Evolutionary conservation across 2,329 filamentous ascomycete species (phyloP).

Genomic region (Colletotrichum tropicicola): DNA sequence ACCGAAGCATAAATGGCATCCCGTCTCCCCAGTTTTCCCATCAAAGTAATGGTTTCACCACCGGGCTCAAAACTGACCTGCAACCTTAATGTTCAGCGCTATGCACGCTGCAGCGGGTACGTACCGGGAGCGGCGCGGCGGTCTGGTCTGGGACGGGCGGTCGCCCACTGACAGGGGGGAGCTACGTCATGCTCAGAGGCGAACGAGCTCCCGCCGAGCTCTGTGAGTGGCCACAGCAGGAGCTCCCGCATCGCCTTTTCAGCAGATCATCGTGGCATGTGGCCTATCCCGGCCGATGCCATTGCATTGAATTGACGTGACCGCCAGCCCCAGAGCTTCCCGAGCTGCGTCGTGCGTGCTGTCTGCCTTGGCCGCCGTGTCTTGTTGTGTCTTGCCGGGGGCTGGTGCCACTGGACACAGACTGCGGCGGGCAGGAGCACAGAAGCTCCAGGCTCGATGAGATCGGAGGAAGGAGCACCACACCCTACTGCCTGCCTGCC

Average conservation of each 20-base stretch:
- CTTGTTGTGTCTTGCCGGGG: neutral
- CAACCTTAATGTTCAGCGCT: conserved; percentile 30
- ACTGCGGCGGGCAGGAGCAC: neutral
- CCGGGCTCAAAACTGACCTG: conserved; percentile 27
- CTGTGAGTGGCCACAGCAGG: conserved; percentile 25
- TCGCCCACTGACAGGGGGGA: conserved; percentile 16
- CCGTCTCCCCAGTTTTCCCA: conserved; percentile 5
- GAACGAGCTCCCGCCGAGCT: conserved; percentile 28
- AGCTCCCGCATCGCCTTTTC: conserved; percentile 26
- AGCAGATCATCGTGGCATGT: conserved; percentile 29
- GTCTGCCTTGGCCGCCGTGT: no score
- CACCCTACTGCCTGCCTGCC: neutral
- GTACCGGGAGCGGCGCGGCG: neutral
- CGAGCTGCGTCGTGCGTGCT: no score
- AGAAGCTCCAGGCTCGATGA: neutral
- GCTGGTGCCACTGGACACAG: neutral
- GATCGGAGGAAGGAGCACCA: neutral
- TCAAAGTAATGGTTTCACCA: conserved; percentile 25
- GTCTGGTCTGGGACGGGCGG: neutral
- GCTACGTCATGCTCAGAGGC: conserved; percentile 28
- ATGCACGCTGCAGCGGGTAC: conserved; percentile 17
- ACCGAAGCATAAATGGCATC: conserved; percentile 10
- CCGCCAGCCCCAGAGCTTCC: neutral
- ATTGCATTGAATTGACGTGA: conserved; percentile 30
- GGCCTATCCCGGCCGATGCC: neutral